Conservation (phyloP, 2,329 filamentous ascomycete species). For the Ophiostoma quercus region DNA sequence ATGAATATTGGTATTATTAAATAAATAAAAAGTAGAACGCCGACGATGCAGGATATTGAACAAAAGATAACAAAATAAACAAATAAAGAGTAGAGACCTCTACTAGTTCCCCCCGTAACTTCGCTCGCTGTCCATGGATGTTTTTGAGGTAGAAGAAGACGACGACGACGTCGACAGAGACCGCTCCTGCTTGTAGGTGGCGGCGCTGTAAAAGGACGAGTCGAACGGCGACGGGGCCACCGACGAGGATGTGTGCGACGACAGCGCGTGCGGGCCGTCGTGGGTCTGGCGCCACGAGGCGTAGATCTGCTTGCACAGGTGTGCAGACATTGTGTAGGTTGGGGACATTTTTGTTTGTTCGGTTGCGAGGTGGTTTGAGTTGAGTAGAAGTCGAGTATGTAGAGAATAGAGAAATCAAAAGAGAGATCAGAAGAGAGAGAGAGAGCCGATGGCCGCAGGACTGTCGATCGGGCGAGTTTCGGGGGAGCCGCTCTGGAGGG, state of each 20-base stretch:
- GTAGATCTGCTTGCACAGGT: conserved; percentile 56
- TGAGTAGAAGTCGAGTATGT: too few relatives aligned
- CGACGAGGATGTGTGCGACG: conserved; percentile 9
- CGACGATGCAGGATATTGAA: too few relatives aligned
- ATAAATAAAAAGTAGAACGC: too few relatives aligned
- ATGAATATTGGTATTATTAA: too few relatives aligned
- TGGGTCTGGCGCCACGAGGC: conserved; percentile 52
- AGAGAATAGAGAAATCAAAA: too few relatives aligned
- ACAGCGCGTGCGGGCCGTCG: conserved; percentile 30
- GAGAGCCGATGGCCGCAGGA: too few relatives aligned
- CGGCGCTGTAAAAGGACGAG: background rate
- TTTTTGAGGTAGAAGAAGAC: conserved; percentile 34
- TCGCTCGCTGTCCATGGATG: conserved; percentile 46
- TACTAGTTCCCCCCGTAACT: conserved; percentile 31
- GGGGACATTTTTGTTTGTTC: conserved; percentile 43
- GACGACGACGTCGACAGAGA: conserved; percentile 17
- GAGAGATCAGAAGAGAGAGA: too few relatives aligned
- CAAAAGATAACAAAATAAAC: background rate
- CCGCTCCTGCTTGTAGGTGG: conserved; percentile 21
- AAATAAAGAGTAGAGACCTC: background rate
- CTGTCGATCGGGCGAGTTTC: background rate
- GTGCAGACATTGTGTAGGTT: conserved; percentile 57
- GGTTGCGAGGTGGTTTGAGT: background rate
- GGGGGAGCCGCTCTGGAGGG: background rate
- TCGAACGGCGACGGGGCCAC: background rate